Evolutionary conservation across 2,329 filamentous ascomycete species (phyloP), one percentile per base, ranked within the genome.

Genomic region (Emericellopsis cladophorae): DNA sequence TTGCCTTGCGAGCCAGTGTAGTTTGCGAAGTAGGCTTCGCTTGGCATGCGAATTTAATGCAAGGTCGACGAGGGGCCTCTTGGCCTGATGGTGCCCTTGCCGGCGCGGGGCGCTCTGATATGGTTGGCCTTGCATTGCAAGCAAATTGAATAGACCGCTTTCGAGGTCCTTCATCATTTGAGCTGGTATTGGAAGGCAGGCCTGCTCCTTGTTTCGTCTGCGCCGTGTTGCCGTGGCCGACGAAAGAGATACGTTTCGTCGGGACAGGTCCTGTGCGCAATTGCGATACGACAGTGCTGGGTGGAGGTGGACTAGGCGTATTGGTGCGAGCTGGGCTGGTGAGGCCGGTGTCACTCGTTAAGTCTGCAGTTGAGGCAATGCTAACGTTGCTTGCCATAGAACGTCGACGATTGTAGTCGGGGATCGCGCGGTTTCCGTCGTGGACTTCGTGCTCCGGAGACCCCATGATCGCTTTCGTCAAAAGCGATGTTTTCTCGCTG

Each of bases 121-220:
- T 24, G 59, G 51, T 22, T 64, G 62, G 7, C 76, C 69, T 54
- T 81, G 84, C 31, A 74, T 74, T 31, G 75, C 80, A 96, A 29
- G 87, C 88, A 58, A 96, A 96, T 44, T 84, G 90, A 50, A 96
- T 95, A 60, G 85, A 90, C 45, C 89, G 78, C 65, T 89, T 95
- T 53, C 85, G 83, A 31, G 61, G 62, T 15, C 49, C 50, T 34
- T 36, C 24, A 4, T 22, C 35, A 21, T 29, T 29, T 3, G 26
- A 29, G 8, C 26, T 29, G 8, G 26, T 29, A 3, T 29, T 9
- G 22, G 33, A 16, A 8, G 14, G 32, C 16, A 31, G 14, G 16
- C 15, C 3, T 33, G 35, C 7, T 21, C 21, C 35, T 15, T 21
- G 35, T 21, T 23, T 5, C 21, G 35, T 18, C 24, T 21, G 35